Percentiles rank a stretch among this genome's conserved stretches.
phyloP scores from a whole-genome alignment of 2,329 filamentous ascomycete genomes.

The Aspergillus versicolor region DNA sequence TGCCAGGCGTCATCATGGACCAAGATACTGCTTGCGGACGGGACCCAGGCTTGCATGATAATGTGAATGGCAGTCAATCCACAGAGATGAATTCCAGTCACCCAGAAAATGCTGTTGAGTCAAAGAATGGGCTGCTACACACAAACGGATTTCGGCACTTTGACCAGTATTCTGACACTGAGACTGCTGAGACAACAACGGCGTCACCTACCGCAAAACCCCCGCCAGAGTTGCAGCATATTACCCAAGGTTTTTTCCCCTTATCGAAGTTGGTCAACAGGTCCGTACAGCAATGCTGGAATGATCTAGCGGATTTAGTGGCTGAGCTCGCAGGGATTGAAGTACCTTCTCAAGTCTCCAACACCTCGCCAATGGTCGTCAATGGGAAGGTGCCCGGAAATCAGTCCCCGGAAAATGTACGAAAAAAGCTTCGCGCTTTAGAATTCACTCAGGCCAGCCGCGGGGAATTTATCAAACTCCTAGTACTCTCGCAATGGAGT shows the following conservation, averaged over 20 bases:
- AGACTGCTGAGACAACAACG: slow-evolving; percentile 3
- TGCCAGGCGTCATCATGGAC: slow-evolving; percentile 46
- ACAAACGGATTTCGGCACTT: slow-evolving; percentile 27
- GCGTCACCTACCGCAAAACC: slow-evolving; percentile 3
- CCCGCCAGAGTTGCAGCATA: slow-evolving; percentile 62
- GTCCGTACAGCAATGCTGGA: slow-evolving; percentile 79
- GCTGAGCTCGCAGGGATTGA: slow-evolving; percentile 68
- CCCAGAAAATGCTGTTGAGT: slow-evolving; percentile 13
- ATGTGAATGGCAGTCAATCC: slow-evolving; percentile 25
- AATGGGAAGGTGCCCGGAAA: slow-evolving; percentile 35
- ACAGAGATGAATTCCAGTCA: slow-evolving; percentile 17
- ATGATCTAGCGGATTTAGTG: slow-evolving; percentile 70
- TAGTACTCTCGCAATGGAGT: slow-evolving; percentile 90
- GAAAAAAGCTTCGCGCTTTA: slow-evolving; percentile 73
- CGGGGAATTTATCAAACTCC: slow-evolving; percentile 85
- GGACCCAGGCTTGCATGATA: slow-evolving; percentile 22
- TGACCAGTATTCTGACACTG: slow-evolving; percentile 13
- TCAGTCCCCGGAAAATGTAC: slow-evolving; percentile 58
- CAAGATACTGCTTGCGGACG: slow-evolving; percentile 31
- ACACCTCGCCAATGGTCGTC: slow-evolving; percentile 15
- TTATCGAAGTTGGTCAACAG: slow-evolving; percentile 73
- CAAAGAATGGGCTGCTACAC: slow-evolving; percentile 25
- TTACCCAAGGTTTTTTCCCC: slow-evolving; percentile 73
- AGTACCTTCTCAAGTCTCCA: slow-evolving; percentile 48
- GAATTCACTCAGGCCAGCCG: slow-evolving; percentile 78